Conservation (phyloP, 306 rosid species). For the Abrus pulchellus region DNA sequence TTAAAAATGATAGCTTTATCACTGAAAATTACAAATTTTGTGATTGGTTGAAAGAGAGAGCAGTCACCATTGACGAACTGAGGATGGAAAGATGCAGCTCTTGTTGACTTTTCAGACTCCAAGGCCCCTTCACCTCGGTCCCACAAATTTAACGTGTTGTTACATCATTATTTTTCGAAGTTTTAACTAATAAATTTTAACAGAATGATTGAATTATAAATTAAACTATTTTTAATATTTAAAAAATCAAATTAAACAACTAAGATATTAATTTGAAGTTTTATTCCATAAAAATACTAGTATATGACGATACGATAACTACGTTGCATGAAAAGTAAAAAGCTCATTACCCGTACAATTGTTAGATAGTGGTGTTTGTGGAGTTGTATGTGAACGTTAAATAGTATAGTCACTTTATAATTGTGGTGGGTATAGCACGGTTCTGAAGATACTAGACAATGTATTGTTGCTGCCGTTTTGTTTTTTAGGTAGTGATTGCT, state of each 20-base stretch:
- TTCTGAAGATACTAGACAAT: not conserved
- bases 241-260: too few species aligned
- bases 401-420: not conserved
- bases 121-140: not conserved
- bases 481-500: not conserved
- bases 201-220: too few species aligned
- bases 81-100: conserved; percentile 25
- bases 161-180: too few species aligned
- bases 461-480: not conserved
- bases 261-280: too few species aligned
- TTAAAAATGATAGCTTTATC: conserved; percentile 9
- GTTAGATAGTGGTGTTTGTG: not conserved
- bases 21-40: conserved; percentile 22
- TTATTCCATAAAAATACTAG: too few species aligned
- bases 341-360: not conserved
- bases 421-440: not conserved
- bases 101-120: conserved; percentile 53
- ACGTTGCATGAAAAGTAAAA: not conserved
- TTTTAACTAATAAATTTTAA: too few species aligned
- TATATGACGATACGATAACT: not conserved
- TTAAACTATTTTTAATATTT: too few species aligned
- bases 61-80: conserved; percentile 53
- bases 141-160: not conserved
- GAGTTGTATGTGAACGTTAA: not conserved
- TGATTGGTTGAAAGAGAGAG: conserved; percentile 56